These are phyloP conservation scores for Lichtheimia ornata DNA, from an alignment of 371 early-diverging fungal species.

Conservation along the genomic window DNA sequence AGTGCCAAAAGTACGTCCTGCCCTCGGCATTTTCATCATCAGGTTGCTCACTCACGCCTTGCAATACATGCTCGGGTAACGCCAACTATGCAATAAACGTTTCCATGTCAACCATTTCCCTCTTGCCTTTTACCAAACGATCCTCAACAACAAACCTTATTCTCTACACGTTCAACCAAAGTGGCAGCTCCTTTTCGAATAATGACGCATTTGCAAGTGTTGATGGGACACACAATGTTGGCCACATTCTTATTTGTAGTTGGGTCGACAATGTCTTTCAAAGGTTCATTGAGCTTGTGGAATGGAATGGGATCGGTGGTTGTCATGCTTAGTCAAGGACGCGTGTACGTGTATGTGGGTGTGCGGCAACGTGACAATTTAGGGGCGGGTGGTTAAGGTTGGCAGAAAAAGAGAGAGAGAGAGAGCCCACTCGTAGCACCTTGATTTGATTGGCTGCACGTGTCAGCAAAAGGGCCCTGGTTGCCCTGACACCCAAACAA, in stretches of 20 bases:
- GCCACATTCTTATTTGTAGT: slow-evolving; percentile 28
- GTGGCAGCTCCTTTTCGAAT: slow-evolving; percentile 37
- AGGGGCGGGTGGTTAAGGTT: not conserved
- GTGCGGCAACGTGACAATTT: not conserved
- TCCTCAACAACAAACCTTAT: slow-evolving; percentile 23
- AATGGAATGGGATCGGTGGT: slow-evolving; percentile 23
- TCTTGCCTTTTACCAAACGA: not conserved
- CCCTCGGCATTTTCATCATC: slow-evolving; percentile 7
- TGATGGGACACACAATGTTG: slow-evolving; percentile 45
- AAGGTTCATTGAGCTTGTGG: slow-evolving; percentile 25
- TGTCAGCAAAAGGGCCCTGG: not conserved
- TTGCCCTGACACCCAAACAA: not conserved
- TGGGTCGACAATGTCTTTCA: slow-evolving; percentile 22
- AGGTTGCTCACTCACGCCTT: slow-evolving; percentile 12
- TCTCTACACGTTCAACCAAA: slow-evolving; percentile 39
- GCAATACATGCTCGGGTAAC: slow-evolving; percentile 26
- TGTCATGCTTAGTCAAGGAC: not conserved
- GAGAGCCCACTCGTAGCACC: not conserved
- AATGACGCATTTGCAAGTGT: slow-evolving; percentile 38
- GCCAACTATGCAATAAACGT: slow-evolving; percentile 16
- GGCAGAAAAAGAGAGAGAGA: not conserved
- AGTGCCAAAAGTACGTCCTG: slow-evolving; percentile 54
- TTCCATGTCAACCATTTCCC: not conserved
- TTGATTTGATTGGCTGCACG: not conserved
- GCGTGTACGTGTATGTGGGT: not conserved